Percentiles rank a stretch among this genome's conserved stretches.
Conservation (phyloP, 495 filamentous ascomycete species). For the Terfezia boudieri region DNA sequence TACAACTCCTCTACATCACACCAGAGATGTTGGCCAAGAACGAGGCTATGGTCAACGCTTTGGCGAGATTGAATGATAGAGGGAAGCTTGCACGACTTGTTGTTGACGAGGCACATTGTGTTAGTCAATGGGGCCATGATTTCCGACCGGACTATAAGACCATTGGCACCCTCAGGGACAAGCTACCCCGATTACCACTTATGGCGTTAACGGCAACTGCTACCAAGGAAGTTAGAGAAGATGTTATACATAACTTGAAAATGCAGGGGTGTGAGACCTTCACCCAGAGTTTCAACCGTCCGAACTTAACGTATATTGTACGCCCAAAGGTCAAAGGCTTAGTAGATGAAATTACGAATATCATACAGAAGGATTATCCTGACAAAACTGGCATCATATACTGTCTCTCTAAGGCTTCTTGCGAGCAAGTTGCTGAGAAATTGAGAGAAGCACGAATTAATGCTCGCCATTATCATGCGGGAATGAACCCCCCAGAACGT, state of each 20-base stretch:
- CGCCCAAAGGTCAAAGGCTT: constrained; percentile 32
- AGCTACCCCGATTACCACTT: constrained; percentile 56
- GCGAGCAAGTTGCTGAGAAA: constrained; percentile 53
- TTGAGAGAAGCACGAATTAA: constrained; percentile 41
- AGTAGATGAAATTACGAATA: constrained; percentile 41
- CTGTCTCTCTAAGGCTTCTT: constrained; percentile 62
- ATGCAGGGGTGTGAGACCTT: constrained; percentile 59
- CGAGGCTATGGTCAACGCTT: constrained; percentile 31
- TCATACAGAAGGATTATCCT: constrained; percentile 42
- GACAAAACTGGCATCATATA: constrained; percentile 83
- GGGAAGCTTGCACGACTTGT: constrained; percentile 67
- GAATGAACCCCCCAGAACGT: constrained; percentile 41
- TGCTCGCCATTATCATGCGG: constrained; percentile 71
- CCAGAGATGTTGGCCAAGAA: constrained; percentile 90
- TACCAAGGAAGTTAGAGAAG: constrained; percentile 71
- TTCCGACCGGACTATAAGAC: constrained; percentile 92
- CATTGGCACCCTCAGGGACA: constrained; percentile 44
- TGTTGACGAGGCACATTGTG: constrained; percentile 95
- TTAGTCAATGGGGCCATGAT: constrained; percentile 97
- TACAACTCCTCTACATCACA: constrained; percentile 82
- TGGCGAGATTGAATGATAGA: constrained; percentile 40
- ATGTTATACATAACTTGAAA: constrained; percentile 68
- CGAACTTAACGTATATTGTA: constrained; percentile 78
- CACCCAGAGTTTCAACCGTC: constrained; percentile 79
- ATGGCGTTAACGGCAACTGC: constrained; percentile 93